Conservation (phyloP, 78 protist species). For the slime mould (Dictyostelium discoideum) region dicty_2.7 NC_007091.3:1487001-1487500, state of each 20-base stretch:
- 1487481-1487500: conserved; percentile 87
- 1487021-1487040: conserved; percentile 90
- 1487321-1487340: conserved; percentile 19
- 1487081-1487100: not conserved
- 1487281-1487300: not conserved
- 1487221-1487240: not conserved
- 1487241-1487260: conserved; percentile 3
- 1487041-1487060: not conserved
- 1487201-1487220: conserved; percentile 64
- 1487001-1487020: conserved; percentile 89
- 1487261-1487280: not conserved
- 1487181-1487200: conserved; percentile 86
- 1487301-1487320: not conserved
- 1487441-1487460: conserved; percentile 91
- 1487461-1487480: conserved; percentile 92
- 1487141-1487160: conserved; percentile 81
- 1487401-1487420: conserved; percentile 90
- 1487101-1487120: conserved; percentile 29
- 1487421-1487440: conserved; percentile 87
- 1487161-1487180: conserved; percentile 92
- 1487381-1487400: conserved; percentile 93
- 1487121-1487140: conserved; percentile 89
- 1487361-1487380: conserved; percentile 35
- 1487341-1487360: conserved; percentile 43
- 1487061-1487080: not conserved